Evolutionary conservation across 352 stramenopile genomes (phyloP).

Genomic region (Globisporangium paroecandrum): DNA sequence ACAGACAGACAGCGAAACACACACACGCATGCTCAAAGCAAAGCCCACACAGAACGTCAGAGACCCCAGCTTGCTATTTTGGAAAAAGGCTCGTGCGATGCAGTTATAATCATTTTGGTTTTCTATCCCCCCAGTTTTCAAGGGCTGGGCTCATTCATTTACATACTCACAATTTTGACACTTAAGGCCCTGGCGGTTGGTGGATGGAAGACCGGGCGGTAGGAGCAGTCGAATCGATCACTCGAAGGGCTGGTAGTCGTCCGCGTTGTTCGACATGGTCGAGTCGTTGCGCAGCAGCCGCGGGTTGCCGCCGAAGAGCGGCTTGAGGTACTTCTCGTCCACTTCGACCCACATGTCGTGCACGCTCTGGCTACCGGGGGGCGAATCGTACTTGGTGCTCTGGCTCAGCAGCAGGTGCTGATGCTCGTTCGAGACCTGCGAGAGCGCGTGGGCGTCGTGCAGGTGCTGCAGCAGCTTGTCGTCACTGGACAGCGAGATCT

Average conservation of each 20-base stretch:
- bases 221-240: neutral
- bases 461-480: conserved; percentile 6
- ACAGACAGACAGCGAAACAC: neutral
- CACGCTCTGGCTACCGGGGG: conserved; percentile 17
- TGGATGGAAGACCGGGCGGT: no score
- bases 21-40: neutral
- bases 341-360: conserved; percentile 28
- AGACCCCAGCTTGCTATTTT: neutral
- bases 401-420: conserved; percentile 5
- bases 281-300: conserved; percentile 8
- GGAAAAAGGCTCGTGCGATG: neutral
- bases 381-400: conserved; percentile 11
- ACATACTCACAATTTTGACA: neutral
- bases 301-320: conserved; percentile 31
- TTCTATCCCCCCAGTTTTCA: neutral
- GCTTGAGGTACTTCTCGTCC: conserved; percentile 44
- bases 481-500: neutral
- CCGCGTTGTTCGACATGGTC: neutral
- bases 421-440: conserved; percentile 3
- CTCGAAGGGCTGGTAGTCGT: conserved; percentile 7
- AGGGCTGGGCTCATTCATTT: neutral
- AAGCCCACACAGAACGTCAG: neutral
- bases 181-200: neutral
- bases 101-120: neutral
- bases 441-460: conserved; percentile 2